phyloP scores from a whole-genome alignment of 495 filamentous ascomycete species.

The Aspergillus affinis region DNA sequence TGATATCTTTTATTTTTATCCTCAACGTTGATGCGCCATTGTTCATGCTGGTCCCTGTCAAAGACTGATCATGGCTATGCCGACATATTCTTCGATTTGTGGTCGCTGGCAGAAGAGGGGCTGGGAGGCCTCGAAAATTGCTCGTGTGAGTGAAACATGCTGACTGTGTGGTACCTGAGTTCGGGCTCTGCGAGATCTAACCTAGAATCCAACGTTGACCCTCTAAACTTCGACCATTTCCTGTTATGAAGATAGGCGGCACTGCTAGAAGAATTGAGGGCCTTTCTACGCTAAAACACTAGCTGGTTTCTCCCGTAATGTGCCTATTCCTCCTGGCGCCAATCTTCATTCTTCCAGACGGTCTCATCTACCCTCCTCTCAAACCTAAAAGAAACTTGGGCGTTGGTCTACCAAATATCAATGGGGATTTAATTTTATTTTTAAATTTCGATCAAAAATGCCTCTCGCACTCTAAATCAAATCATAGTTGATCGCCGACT shows the following conservation, averaged over 20 bases:
- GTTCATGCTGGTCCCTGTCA: no score
- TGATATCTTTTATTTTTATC: background rate
- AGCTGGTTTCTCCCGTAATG: constrained; percentile 16
- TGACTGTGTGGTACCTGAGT: constrained; percentile 20
- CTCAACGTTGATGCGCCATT: background rate
- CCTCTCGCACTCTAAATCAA: background rate
- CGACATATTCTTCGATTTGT: background rate
- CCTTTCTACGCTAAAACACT: constrained; percentile 1
- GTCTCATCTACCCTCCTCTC: constrained; percentile 14
- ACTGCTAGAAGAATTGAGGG: background rate
- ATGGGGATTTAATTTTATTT: constrained; percentile 9
- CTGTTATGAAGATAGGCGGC: constrained; percentile 4
- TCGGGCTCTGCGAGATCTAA: constrained; percentile 20
- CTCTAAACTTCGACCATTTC: constrained; percentile 13
- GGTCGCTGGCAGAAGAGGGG: background rate
- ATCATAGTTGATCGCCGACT: background rate
- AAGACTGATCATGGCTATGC: background rate
- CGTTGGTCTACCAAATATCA: constrained; percentile 10
- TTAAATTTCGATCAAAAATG: background rate
- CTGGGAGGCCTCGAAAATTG: constrained; percentile 3
- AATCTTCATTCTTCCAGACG: constrained; percentile 25
- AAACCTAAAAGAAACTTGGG: constrained; percentile 19
- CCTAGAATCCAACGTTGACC: constrained; percentile 9
- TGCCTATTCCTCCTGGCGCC: constrained; percentile 28
- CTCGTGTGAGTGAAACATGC: constrained; percentile 23